A percentile compares a stretch with the other conserved stretches of the same genome.
phyloP scores from a whole-genome alignment of 352 stramenopile species.

The Pythium volutum region DNA sequence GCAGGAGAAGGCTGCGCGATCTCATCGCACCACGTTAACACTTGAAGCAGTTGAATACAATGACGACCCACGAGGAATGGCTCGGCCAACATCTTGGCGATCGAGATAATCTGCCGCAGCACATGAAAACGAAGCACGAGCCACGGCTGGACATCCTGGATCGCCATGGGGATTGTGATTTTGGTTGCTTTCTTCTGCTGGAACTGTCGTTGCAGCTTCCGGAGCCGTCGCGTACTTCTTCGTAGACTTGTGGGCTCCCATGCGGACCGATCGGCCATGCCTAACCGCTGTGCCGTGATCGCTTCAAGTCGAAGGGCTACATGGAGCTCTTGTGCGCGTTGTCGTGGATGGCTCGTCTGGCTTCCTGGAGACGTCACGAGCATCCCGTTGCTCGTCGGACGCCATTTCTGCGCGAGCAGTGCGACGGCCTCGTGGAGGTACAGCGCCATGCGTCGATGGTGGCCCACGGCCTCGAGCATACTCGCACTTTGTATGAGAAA shows the following conservation, averaged over 20 bases:
- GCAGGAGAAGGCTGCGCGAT: conserved; percentile 17
- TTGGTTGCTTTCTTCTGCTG: conserved; percentile 3
- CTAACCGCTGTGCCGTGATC: conserved; percentile 45
- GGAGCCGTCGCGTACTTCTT: conserved; percentile 21
- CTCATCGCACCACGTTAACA: conserved; percentile 60
- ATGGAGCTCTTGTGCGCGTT: conserved; percentile 48
- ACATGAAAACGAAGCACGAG: conserved; percentile 74
- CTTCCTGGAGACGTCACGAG: conserved; percentile 13
- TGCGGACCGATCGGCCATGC: conserved; percentile 32
- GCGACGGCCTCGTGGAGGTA: conserved; percentile 65
- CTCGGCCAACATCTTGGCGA: conserved; percentile 55
- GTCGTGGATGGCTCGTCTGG: conserved; percentile 18
- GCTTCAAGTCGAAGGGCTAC: conserved; percentile 56
- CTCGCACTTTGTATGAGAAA: conserved; percentile 63
- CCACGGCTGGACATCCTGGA: conserved; percentile 41
- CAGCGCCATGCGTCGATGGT: conserved; percentile 60
- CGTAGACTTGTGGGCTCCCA: conserved; percentile 54
- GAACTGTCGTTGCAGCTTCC: conserved; percentile 18
- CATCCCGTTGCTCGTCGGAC: conserved; percentile 6
- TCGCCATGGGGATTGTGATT: conserved; percentile 15
- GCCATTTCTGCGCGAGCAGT: conserved; percentile 19
- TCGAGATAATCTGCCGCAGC: conserved; percentile 64
- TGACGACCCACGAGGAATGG: conserved; percentile 49
- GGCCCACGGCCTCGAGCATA: conserved; percentile 63
- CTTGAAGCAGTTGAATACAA: conserved; percentile 60